A percentile compares a stretch with the other conserved stretches of the same genome.
Conservation (phyloP, 306 rosid species). For the Vigna angularis region DNA sequence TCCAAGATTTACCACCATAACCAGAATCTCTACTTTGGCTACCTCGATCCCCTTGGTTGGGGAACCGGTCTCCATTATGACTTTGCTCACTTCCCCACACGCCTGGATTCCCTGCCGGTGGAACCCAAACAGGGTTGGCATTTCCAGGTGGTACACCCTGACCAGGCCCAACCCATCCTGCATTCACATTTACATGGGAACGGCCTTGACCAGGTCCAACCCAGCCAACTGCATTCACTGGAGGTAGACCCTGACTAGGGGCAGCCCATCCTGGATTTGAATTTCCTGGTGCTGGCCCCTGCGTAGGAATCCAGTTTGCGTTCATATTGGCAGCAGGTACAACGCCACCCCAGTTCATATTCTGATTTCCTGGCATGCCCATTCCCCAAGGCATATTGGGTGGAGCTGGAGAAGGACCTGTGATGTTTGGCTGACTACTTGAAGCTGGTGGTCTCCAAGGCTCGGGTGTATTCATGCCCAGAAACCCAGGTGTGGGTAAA, state of each 20-base stretch:
- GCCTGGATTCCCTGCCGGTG: conserved; percentile 57
- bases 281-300: conserved; percentile 65
- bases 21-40: conserved; percentile 73
- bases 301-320: conserved; percentile 69
- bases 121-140: conserved; percentile 72
- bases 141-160: conserved; percentile 60
- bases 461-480: conserved; percentile 60
- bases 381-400: conserved; percentile 68
- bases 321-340: conserved; percentile 66
- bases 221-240: conserved; percentile 64
- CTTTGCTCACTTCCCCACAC: conserved; percentile 63
- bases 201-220: conserved; percentile 65
- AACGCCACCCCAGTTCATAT: conserved; percentile 68
- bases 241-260: conserved; percentile 66
- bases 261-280: conserved; percentile 74
- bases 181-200: conserved; percentile 56
- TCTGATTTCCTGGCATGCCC: conserved; percentile 73
- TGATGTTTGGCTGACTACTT: conserved; percentile 61
- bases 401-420: conserved; percentile 57
- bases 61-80: conserved; percentile 67
- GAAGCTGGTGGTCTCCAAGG: conserved; percentile 77
- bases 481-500: conserved; percentile 54
- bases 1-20: conserved; percentile 76
- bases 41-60: conserved; percentile 66
- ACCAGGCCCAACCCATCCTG: conserved; percentile 69